Evolutionary conservation across 1,284 basidiomycete genomes (phyloP).

Genomic region (Malassezia sympodialis): DNA sequence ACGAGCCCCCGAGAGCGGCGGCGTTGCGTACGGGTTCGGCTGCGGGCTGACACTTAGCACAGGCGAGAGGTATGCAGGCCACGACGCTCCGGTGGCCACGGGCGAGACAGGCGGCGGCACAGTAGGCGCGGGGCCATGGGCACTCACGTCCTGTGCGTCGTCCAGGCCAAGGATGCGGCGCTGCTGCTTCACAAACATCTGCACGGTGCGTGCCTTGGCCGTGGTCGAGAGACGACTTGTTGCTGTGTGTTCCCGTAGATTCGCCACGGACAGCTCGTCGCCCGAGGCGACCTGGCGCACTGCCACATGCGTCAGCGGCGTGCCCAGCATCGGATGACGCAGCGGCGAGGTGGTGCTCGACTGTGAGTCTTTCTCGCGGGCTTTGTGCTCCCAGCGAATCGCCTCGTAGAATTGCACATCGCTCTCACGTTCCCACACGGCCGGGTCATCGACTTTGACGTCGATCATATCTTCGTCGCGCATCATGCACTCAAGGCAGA

Average conservation of each 20-base stretch:
- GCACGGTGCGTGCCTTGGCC: conserved; percentile 3
- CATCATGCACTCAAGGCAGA: conserved; percentile 97
- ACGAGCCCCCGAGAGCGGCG: neutral
- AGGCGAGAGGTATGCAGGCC: neutral
- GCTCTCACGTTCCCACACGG: conserved; percentile 82
- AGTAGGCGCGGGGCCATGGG: neutral
- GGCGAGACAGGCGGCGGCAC: neutral
- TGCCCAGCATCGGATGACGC: conserved; percentile 16
- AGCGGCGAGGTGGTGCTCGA: neutral
- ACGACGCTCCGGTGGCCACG: neutral
- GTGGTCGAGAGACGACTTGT: conserved; percentile 56
- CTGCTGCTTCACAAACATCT: conserved; percentile 6
- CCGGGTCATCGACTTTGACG: conserved; percentile 73
- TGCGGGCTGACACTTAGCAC: neutral
- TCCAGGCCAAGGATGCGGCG: conserved; percentile 2
- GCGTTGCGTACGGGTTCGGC: conserved; percentile 1
- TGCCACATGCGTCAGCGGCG: conserved; percentile 53
- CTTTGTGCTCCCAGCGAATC: conserved; percentile 57
- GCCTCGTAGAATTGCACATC: conserved; percentile 74
- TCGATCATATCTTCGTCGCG: conserved; percentile 96
- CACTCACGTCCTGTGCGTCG: conserved; percentile 18
- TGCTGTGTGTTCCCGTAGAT: conserved; percentile 70
- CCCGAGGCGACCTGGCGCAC: conserved; percentile 53
- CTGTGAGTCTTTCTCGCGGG: conserved; percentile 8
- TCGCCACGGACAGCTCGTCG: conserved; percentile 47